These are phyloP conservation scores for Camelina laxa DNA, from an alignment of 345 rosid species.

Conservation along the genomic window DNA sequence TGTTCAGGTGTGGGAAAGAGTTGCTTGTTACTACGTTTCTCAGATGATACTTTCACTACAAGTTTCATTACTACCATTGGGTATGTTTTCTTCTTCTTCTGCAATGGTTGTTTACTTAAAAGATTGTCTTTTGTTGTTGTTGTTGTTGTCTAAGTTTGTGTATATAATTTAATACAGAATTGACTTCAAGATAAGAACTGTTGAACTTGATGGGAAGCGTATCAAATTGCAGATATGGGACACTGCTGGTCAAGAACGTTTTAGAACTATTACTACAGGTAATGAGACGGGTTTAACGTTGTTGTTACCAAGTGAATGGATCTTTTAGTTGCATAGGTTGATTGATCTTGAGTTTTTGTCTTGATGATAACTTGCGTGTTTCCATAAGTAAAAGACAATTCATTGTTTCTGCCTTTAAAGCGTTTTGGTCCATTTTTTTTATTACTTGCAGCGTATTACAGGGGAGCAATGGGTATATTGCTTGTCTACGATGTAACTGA, in stretches of 20 bases:
- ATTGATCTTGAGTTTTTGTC: slow-evolving; percentile 18
- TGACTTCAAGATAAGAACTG: slow-evolving; percentile 73
- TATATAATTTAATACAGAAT: slow-evolving; percentile 43
- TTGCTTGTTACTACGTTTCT: slow-evolving; percentile 91
- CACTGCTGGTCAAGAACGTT: slow-evolving; percentile 90
- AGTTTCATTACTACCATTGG: slow-evolving; percentile 95
- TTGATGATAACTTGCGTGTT: background rate
- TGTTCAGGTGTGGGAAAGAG: slow-evolving; percentile 89
- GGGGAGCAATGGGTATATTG: slow-evolving; percentile 96
- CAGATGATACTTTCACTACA: slow-evolving; percentile 92
- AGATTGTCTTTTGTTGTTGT: background rate
- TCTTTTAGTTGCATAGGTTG: background rate
- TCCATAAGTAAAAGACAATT: background rate
- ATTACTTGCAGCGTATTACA: slow-evolving; percentile 73
- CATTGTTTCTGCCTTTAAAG: background rate
- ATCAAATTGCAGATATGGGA: slow-evolving; percentile 89
- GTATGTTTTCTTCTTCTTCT: slow-evolving; percentile 42
- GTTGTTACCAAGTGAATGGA: background rate
- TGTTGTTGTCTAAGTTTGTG: slow-evolving; percentile 9
- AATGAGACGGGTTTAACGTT: background rate
- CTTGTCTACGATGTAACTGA: slow-evolving; percentile 94
- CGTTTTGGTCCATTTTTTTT: background rate
- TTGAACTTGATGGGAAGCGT: slow-evolving; percentile 77
- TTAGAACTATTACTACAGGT: slow-evolving; percentile 87
- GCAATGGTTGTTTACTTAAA: background rate